These are phyloP conservation scores for Phytophthora agathidicida DNA, from an alignment of 352 stramenopile genomes.

Conservation along the genomic window DNA sequence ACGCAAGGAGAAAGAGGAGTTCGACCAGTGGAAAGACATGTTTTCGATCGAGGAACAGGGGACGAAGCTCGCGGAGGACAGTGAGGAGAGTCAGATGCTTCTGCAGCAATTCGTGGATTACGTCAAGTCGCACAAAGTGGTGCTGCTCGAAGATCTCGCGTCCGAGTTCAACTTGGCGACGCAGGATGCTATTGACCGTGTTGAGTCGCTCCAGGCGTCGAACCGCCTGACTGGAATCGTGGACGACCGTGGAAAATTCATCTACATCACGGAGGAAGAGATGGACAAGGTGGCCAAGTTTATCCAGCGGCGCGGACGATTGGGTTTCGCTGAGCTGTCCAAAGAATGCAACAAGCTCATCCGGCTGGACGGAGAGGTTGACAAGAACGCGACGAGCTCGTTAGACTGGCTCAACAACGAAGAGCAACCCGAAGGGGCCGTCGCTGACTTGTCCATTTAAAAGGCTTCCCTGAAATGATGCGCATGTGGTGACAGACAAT, in stretches of 20 bases:
- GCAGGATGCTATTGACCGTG: slow-evolving; percentile 68
- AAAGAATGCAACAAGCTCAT: slow-evolving; percentile 87
- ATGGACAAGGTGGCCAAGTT: slow-evolving; percentile 80
- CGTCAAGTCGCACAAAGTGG: slow-evolving; percentile 78
- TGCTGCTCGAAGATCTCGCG: slow-evolving; percentile 76
- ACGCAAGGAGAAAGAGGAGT: slow-evolving; percentile 74
- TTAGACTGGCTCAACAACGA: slow-evolving; percentile 47
- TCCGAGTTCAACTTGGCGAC: slow-evolving; percentile 70
- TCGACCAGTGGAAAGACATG: slow-evolving; percentile 80
- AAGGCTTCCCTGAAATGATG: background rate
- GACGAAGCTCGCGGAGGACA: slow-evolving; percentile 54
- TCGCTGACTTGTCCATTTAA: slow-evolving; percentile 26
- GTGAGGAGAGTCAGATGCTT: slow-evolving; percentile 64
- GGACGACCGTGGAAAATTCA: slow-evolving; percentile 84
- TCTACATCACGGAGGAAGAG: slow-evolving; percentile 80
- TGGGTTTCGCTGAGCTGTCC: slow-evolving; percentile 65
- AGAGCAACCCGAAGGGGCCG: slow-evolving; percentile 22
- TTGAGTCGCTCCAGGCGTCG: slow-evolving; percentile 55
- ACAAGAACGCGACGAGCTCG: slow-evolving; percentile 41
- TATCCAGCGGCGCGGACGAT: slow-evolving; percentile 67
- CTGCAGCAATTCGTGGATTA: slow-evolving; percentile 80
- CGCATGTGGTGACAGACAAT: background rate
- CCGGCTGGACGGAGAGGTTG: slow-evolving; percentile 54
- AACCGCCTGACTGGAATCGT: slow-evolving; percentile 77
- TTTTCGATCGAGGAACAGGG: slow-evolving; percentile 76